These are phyloP conservation scores for Musa acuminata DNA, from an alignment of 176 grass and related monocot species.

Conservation along the genomic window DNA sequence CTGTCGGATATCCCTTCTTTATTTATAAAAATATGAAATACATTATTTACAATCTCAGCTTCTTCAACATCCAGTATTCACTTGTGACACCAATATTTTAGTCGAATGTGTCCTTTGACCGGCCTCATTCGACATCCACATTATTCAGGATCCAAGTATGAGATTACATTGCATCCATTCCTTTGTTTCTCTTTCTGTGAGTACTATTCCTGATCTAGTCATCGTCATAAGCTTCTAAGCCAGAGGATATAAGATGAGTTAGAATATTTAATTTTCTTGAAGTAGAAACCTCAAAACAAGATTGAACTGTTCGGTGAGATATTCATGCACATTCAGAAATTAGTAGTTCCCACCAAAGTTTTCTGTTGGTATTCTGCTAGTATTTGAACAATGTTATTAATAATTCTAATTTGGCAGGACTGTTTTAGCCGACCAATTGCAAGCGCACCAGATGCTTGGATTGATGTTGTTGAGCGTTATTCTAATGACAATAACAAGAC, in stretches of 20 bases:
- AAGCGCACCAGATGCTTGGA: constrained; percentile 78
- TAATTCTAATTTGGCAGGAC: constrained; percentile 36
- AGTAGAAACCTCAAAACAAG: neutral
- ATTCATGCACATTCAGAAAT: constrained; percentile 3
- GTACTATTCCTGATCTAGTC: neutral
- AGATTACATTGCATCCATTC: neutral
- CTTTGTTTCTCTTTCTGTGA: neutral
- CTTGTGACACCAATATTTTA: neutral
- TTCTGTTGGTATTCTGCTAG: constrained; percentile 1
- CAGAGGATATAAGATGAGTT: neutral
- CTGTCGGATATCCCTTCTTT: too few relatives aligned
- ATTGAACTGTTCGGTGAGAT: neutral
- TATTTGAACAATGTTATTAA: neutral
- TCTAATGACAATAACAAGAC: constrained; percentile 89
- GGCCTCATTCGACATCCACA: neutral
- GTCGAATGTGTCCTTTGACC: neutral
- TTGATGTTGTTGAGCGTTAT: constrained; percentile 68
- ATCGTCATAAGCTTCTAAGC: neutral
- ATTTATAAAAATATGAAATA: too few relatives aligned
- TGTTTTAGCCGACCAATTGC: constrained; percentile 79
- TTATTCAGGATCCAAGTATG: neutral
- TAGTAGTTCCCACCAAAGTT: neutral
- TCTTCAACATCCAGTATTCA: too few relatives aligned
- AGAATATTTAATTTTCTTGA: neutral
- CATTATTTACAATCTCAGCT: too few relatives aligned